These are phyloP conservation scores for Sporodiniella umbellata DNA, from an alignment of 371 early-diverging fungal species.

Conservation along the genomic window DNA sequence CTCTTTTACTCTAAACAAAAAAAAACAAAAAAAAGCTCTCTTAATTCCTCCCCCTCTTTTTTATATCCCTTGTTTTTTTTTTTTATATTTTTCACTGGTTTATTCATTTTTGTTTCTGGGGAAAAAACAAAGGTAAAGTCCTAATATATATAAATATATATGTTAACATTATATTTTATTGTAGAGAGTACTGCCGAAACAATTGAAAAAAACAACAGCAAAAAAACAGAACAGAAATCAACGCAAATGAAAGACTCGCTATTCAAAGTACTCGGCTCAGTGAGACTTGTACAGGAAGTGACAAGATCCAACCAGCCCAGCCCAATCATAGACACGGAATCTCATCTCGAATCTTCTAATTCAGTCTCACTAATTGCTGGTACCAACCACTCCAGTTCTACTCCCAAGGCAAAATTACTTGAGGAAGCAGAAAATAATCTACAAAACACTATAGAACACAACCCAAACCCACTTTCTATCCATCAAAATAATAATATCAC, in stretches of 20 bases:
- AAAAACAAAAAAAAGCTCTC: no score
- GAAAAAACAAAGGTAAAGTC: not conserved
- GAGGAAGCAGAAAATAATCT: not conserved
- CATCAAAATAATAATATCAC: conserved; percentile 25
- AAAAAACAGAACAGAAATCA: not conserved
- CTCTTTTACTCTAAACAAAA: not conserved
- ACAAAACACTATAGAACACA: conserved; percentile 24
- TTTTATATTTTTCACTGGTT: conserved; percentile 1
- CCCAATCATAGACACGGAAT: not conserved
- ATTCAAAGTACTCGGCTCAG: conserved; percentile 43
- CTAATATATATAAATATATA: no score
- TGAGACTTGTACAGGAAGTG: conserved; percentile 49
- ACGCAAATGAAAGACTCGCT: conserved; percentile 26
- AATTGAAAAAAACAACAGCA: not conserved
- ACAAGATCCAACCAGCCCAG: conserved; percentile 27
- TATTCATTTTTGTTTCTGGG: not conserved
- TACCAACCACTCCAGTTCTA: not conserved
- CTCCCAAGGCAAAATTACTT: not conserved
- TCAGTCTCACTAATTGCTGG: not conserved
- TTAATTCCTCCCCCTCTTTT: not conserved
- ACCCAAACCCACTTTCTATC: conserved; percentile 19
- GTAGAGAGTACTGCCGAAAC: not conserved
- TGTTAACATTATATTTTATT: no score
- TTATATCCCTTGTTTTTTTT: not conserved
- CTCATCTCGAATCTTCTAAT: not conserved